Conservation (phyloP, 192 early-diverging fungal genomes). For the Rhizophagus prolifer region DNA sequence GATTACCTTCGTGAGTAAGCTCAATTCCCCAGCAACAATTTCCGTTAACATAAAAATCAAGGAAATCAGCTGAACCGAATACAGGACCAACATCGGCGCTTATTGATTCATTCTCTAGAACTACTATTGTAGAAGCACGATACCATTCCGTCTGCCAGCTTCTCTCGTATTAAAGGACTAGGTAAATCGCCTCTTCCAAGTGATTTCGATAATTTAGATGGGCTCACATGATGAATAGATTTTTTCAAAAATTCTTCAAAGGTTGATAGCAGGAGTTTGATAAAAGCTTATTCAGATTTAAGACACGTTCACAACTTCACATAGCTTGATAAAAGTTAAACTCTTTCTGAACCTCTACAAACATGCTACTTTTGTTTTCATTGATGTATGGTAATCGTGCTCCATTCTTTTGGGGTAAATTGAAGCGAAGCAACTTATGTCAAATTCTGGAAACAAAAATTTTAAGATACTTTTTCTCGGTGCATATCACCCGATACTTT, state of each 20-base stretch:
- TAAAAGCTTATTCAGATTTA: too few species aligned
- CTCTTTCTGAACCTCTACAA: too few species aligned
- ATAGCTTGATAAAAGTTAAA: too few species aligned
- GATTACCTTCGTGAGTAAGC: conserved; percentile 3
- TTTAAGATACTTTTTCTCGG: too few species aligned
- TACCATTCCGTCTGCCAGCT: conserved; percentile 44
- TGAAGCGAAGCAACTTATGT: too few species aligned
- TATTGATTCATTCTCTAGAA: conserved; percentile 16
- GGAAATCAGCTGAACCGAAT: conserved; percentile 17
- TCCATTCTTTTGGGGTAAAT: too few species aligned
- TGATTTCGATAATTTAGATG: conserved; percentile 5
- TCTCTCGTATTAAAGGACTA: conserved; percentile 31
- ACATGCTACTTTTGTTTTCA: too few species aligned
- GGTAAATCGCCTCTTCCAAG: neutral
- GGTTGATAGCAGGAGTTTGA: too few species aligned
- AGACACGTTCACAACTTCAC: too few species aligned
- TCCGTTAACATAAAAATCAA: conserved; percentile 29
- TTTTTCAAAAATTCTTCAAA: conserved; percentile 1
- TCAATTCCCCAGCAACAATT: conserved; percentile 28
- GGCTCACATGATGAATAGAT: conserved; percentile 4
- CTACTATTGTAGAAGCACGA: neutral
- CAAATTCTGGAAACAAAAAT: too few species aligned
- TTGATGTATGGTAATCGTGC: too few species aligned
- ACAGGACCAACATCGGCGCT: conserved; percentile 22
- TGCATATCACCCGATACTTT: too few species aligned